These are phyloP conservation scores for Irpex lacteus DNA, from an alignment of 1,284 basidiomycete species.

Conservation along the genomic window DNA sequence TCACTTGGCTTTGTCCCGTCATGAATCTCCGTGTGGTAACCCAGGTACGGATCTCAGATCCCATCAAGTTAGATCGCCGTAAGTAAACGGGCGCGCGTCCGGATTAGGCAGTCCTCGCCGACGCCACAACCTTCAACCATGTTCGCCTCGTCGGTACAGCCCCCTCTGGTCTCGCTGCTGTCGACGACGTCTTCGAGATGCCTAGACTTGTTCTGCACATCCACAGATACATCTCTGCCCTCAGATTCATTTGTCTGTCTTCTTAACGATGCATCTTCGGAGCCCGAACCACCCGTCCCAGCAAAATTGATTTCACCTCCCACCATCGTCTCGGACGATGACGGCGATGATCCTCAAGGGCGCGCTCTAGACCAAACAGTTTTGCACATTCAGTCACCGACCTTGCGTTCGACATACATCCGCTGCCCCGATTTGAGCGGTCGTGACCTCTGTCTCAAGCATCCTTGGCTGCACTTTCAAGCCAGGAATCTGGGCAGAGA, in stretches of 20 bases:
- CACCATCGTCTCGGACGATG: conserved; percentile 22
- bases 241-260: conserved; percentile 66
- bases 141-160: conserved; percentile 42
- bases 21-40: background rate
- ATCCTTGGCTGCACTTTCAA: conserved; percentile 76
- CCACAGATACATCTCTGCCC: conserved; percentile 51
- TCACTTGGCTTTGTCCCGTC: background rate
- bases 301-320: conserved; percentile 42
- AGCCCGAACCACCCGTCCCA: conserved; percentile 48
- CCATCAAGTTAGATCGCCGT: background rate
- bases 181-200: conserved; percentile 71
- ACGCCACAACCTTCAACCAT: conserved; percentile 15
- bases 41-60: background rate
- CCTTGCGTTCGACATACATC: conserved; percentile 66
- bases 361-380: conserved; percentile 63
- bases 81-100: background rate
- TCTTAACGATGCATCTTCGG: conserved; percentile 56
- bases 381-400: conserved; percentile 82
- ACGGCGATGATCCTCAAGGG: conserved; percentile 30
- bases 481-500: conserved; percentile 64
- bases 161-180: conserved; percentile 70
- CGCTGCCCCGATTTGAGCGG: conserved; percentile 46
- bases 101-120: background rate
- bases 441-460: conserved; percentile 56
- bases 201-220: conserved; percentile 55